Percentiles rank a stretch among this genome's conserved stretches.
These are phyloP conservation scores for Gypsophila paniculata DNA, from an alignment of 179 eudicot species.

Conservation along the genomic window DNA sequence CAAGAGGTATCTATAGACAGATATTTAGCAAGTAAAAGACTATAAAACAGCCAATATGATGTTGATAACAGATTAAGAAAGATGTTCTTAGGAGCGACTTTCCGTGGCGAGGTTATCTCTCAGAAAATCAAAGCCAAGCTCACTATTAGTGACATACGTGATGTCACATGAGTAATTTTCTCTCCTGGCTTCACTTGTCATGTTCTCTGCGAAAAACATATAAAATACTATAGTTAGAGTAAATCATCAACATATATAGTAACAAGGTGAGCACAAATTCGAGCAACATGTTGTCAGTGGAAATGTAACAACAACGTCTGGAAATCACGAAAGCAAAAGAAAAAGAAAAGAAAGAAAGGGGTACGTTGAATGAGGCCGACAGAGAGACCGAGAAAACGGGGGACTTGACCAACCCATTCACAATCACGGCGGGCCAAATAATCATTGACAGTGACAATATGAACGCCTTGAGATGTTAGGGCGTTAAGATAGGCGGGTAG, in stretches of 20 bases:
- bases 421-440: slow-evolving; percentile 95
- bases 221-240: neutral
- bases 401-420: slow-evolving; percentile 99
- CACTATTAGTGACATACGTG: slow-evolving; percentile 97
- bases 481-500: slow-evolving; percentile 95
- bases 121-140: slow-evolving; percentile 96
- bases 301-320: neutral
- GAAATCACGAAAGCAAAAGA: neutral
- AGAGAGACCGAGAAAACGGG: slow-evolving; percentile 93
- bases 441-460: slow-evolving; percentile 95
- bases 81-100: slow-evolving; percentile 43
- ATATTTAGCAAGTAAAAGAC: slow-evolving; percentile 11
- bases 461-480: slow-evolving; percentile 76
- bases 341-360: slow-evolving; percentile 17
- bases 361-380: slow-evolving; percentile 96
- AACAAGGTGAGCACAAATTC: too few relatives aligned
- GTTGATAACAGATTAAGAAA: neutral
- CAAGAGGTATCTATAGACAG: slow-evolving; percentile 10
- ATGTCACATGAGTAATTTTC: slow-evolving; percentile 90
- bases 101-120: slow-evolving; percentile 99
- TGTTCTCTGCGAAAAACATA: slow-evolving; percentile 66
- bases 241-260: too few relatives aligned
- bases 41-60: slow-evolving; percentile 3
- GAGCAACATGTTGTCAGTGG: too few relatives aligned
- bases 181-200: slow-evolving; percentile 94